Percentiles rank a stretch among this genome's conserved stretches.
phyloP scores from a whole-genome alignment of 768 basidiomycete genomes.

The Ramaria rubella region DNA sequence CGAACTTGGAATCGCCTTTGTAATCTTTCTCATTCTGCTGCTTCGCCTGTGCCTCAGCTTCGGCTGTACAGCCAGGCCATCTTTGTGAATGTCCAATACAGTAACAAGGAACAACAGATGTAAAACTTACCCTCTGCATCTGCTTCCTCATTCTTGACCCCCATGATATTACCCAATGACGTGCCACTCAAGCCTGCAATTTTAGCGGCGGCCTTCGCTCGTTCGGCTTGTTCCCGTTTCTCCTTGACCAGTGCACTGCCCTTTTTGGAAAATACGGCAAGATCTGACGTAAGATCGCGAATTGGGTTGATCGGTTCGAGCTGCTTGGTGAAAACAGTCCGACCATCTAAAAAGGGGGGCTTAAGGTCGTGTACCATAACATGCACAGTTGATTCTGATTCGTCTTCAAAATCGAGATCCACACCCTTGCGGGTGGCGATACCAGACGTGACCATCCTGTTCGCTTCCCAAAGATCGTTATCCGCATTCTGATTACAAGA shows the following conservation, averaged over 20 bases:
- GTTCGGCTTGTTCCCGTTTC: constrained; percentile 92
- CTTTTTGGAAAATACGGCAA: constrained; percentile 95
- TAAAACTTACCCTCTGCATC: constrained; percentile 76
- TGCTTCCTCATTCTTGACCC: constrained; percentile 90
- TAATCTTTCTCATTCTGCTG: constrained; percentile 56
- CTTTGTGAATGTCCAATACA: constrained; percentile 80
- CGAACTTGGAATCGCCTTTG: constrained; percentile 95
- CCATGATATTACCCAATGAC: constrained; percentile 94
- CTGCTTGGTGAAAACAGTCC: constrained; percentile 93
- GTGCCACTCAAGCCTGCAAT: constrained; percentile 89
- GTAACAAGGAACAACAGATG: constrained; percentile 21
- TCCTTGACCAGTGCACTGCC: constrained; percentile 93
- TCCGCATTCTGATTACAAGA: constrained; percentile 71
- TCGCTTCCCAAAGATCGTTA: constrained; percentile 98
- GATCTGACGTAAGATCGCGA: constrained; percentile 85
- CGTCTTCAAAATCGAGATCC: constrained; percentile 94
- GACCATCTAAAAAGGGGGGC: constrained; percentile 96
- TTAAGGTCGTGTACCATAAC: constrained; percentile 97
- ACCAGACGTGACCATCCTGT: constrained; percentile 95
- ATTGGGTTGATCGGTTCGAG: constrained; percentile 97
- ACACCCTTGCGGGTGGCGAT: constrained; percentile 81
- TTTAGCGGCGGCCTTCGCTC: constrained; percentile 94
- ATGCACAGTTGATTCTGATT: constrained; percentile 92
- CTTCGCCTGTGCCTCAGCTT: constrained; percentile 39
- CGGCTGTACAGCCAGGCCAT: constrained; percentile 43